A percentile compares a stretch with the other conserved stretches of the same genome.
phyloP scores from a whole-genome alignment of 2,329 filamentous ascomycete genomes.

The Fusarium dlaminii region DNA sequence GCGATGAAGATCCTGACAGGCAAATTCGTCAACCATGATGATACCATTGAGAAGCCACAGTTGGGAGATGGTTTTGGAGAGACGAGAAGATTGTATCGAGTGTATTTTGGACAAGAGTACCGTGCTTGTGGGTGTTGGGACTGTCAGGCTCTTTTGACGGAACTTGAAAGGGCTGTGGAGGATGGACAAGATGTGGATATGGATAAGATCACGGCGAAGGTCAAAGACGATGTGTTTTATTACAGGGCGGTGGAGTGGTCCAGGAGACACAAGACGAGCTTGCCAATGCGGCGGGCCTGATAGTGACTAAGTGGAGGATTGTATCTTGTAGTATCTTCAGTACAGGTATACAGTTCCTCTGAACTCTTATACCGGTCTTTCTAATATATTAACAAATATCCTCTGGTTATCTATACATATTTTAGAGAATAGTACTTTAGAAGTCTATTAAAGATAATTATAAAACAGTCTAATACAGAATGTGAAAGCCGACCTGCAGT shows the following conservation, averaged over 20 bases:
- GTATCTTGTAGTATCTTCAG: not conserved
- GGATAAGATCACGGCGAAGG: not conserved
- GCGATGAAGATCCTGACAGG: slow-evolving; percentile 28
- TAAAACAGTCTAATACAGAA: too few species aligned
- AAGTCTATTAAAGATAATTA: too few species aligned
- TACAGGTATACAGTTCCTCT: too few species aligned
- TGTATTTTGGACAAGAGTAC: slow-evolving; percentile 50
- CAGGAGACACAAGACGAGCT: not conserved
- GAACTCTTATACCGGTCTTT: too few species aligned
- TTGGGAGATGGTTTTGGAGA: slow-evolving; percentile 43
- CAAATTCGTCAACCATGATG: slow-evolving; percentile 52
- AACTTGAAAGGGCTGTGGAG: slow-evolving; percentile 27
- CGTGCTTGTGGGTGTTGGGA: slow-evolving; percentile 50
- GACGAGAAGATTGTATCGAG: slow-evolving; percentile 44
- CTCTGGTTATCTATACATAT: too few species aligned
- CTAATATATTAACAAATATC: too few species aligned
- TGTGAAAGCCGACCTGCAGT: too few species aligned
- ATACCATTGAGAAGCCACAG: slow-evolving; percentile 44
- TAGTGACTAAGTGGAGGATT: rapidly evolving
- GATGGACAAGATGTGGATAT: not conserved
- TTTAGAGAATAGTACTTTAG: too few species aligned
- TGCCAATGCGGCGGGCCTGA: not conserved
- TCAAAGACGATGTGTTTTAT: slow-evolving; percentile 23
- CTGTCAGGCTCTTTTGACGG: slow-evolving; percentile 46
- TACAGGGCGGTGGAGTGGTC: slow-evolving; percentile 32